phyloP scores from a whole-genome alignment of 352 stramenopile genomes.

The Pythium coloratum region DNA sequence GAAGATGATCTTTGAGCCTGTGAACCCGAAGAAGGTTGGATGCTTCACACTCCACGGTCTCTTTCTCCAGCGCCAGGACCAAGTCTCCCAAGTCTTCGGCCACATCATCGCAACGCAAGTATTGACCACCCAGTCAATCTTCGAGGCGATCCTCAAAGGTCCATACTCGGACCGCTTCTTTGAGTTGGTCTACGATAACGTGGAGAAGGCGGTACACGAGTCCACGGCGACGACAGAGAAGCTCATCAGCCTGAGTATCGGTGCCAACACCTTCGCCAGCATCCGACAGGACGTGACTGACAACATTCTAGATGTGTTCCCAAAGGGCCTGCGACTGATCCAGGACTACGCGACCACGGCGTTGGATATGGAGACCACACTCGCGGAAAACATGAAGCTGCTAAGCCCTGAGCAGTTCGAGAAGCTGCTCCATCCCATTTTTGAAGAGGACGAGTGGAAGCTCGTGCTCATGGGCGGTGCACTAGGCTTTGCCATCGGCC shows the following conservation, averaged over 20 bases:
- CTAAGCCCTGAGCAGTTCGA: slow-evolving; percentile 92
- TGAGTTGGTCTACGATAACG: slow-evolving; percentile 88
- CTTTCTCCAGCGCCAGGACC: slow-evolving; percentile 92
- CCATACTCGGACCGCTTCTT: slow-evolving; percentile 86
- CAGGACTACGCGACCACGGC: slow-evolving; percentile 92
- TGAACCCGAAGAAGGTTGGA: slow-evolving; percentile 83
- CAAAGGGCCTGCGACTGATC: slow-evolving; percentile 85
- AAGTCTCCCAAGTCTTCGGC: slow-evolving; percentile 89
- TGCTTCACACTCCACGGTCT: slow-evolving; percentile 94
- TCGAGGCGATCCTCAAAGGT: slow-evolving; percentile 88
- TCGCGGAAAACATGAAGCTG: slow-evolving; percentile 92
- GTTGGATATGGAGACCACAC: slow-evolving; percentile 90
- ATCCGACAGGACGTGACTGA: slow-evolving; percentile 90
- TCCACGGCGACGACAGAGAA: slow-evolving; percentile 75
- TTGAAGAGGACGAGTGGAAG: slow-evolving; percentile 99
- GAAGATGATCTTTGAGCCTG: slow-evolving; percentile 92
- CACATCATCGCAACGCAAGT: slow-evolving; percentile 86
- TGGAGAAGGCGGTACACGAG: slow-evolving; percentile 84
- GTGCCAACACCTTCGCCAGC: slow-evolving; percentile 77
- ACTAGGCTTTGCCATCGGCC: slow-evolving; percentile 91
- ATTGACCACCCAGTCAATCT: slow-evolving; percentile 87
- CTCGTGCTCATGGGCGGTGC: slow-evolving; percentile 96
- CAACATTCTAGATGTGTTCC: slow-evolving; percentile 87
- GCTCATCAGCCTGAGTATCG: slow-evolving; percentile 84
- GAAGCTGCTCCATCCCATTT: slow-evolving; percentile 96